Percentiles rank a stretch among this genome's conserved stretches.
Evolutionary conservation across 1,284 basidiomycete species (phyloP).

Genomic region (Austroboletus niveus): DNA sequence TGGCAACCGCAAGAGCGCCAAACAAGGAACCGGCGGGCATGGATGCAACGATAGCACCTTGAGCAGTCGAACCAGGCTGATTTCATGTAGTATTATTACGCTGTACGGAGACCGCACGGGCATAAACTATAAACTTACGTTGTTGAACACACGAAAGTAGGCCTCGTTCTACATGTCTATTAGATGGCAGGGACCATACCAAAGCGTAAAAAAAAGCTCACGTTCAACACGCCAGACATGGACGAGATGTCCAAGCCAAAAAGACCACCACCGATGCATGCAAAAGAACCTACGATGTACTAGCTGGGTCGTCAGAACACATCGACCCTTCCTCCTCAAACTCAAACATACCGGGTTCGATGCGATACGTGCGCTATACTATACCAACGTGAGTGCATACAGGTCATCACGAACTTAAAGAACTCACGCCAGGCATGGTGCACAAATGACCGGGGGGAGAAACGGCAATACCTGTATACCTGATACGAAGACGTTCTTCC

Average conservation of each 20-base stretch:
- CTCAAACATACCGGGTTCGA: slow-evolving; percentile 44
- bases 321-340: neutral
- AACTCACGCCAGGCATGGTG: slow-evolving; percentile 27
- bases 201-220: slow-evolving; percentile 31
- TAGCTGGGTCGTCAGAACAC: slow-evolving; percentile 19
- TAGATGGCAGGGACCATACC: neutral
- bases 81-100: neutral
- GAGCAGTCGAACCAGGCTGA: slow-evolving; percentile 51
- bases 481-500: neutral
- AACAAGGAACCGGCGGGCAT: slow-evolving; percentile 73
- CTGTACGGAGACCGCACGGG: neutral
- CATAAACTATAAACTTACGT: slow-evolving; percentile 36
- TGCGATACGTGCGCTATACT: slow-evolving; percentile 51
- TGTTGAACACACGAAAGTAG: slow-evolving; percentile 50
- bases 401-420: neutral
- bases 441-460: neutral
- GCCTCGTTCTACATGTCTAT: slow-evolving; percentile 47
- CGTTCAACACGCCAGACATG: slow-evolving; percentile 76
- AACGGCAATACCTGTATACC: neutral
- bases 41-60: slow-evolving; percentile 75
- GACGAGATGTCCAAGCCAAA: slow-evolving; percentile 80
- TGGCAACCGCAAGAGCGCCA: slow-evolving; percentile 59
- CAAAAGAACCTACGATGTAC: slow-evolving; percentile 75
- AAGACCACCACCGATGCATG: slow-evolving; percentile 76
- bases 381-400: slow-evolving; percentile 6